Conservation (phyloP, 2,329 filamentous ascomycete genomes). For the Penicillium sp. region DNA sequence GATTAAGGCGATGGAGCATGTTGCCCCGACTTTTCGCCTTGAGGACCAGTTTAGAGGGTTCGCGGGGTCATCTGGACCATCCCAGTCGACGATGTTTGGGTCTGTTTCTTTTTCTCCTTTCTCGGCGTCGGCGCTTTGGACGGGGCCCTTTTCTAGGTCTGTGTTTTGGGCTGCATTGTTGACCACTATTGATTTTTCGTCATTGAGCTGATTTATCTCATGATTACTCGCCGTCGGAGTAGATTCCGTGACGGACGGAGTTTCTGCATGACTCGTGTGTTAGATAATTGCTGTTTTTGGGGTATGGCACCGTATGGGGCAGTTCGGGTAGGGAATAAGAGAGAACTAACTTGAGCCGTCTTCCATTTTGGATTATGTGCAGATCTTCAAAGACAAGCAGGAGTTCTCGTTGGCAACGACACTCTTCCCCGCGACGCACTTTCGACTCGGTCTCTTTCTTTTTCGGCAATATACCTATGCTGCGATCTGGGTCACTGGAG, state of each 20-base stretch:
- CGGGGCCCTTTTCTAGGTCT: slow-evolving; percentile 15
- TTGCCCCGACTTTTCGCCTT: slow-evolving; percentile 46
- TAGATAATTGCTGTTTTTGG: neutral
- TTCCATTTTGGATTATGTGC: neutral
- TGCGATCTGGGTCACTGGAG: too few species aligned
- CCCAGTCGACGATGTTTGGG: slow-evolving; percentile 57
- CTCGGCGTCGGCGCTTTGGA: neutral
- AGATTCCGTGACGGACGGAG: slow-evolving; percentile 16
- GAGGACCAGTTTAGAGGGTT: slow-evolving; percentile 23
- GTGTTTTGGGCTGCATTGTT: neutral
- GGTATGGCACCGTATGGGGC: neutral
- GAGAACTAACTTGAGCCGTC: neutral
- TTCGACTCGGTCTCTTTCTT: neutral
- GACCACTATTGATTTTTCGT: neutral
- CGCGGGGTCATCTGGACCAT: slow-evolving; percentile 52
- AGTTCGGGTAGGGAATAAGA: neutral
- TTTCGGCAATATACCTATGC: too few species aligned
- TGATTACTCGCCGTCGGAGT: slow-evolving; percentile 16
- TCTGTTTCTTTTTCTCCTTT: slow-evolving; percentile 22
- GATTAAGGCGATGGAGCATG: slow-evolving; percentile 49
- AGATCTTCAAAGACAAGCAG: too few species aligned
- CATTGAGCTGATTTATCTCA: slow-evolving; percentile 8
- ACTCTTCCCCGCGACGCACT: too few species aligned
- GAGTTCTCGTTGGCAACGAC: too few species aligned
- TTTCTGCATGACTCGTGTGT: neutral